Evolutionary conservation across 257 asterid genomes (phyloP).

Genomic region (Petunia axillaris): DNA sequence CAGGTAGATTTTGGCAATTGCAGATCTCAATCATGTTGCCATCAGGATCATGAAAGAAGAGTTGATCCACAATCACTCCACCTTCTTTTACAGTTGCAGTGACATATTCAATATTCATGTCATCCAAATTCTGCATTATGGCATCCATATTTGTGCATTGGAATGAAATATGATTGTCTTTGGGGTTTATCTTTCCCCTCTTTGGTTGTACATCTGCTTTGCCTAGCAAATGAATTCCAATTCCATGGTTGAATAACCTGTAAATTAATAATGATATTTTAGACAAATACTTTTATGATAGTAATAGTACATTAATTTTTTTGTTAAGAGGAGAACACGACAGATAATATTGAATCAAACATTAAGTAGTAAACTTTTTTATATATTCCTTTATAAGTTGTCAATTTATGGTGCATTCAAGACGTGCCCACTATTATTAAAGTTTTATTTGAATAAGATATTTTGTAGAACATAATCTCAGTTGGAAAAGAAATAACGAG

Average conservation of each 20-base stretch:
- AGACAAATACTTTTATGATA: background rate
- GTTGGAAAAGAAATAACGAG: no score
- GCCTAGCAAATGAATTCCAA: slow-evolving; percentile 75
- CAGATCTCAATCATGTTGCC: background rate
- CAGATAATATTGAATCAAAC: no score
- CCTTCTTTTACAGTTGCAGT: slow-evolving; percentile 72
- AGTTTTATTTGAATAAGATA: no score
- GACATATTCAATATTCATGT: slow-evolving; percentile 59
- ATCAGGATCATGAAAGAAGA: slow-evolving; percentile 80
- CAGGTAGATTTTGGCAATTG: slow-evolving; percentile 77
- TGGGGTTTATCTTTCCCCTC: slow-evolving; percentile 8
- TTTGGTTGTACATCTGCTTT: slow-evolving; percentile 37
- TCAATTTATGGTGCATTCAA: no score
- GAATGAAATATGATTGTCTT: slow-evolving; percentile 80
- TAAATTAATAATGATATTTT: background rate
- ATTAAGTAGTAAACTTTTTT: no score
- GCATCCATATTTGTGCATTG: slow-evolving; percentile 64
- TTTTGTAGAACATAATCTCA: no score
- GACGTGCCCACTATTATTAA: no score
- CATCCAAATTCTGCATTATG: slow-evolving; percentile 48
- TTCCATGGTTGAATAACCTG: slow-evolving; percentile 88
- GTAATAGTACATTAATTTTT: no score
- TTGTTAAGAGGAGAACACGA: no score
- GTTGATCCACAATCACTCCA: slow-evolving; percentile 70
- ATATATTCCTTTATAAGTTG: no score